Evolutionary conservation across 2,329 filamentous ascomycete species (phyloP).

Genomic region (Talaromyces islandicus): DNA sequence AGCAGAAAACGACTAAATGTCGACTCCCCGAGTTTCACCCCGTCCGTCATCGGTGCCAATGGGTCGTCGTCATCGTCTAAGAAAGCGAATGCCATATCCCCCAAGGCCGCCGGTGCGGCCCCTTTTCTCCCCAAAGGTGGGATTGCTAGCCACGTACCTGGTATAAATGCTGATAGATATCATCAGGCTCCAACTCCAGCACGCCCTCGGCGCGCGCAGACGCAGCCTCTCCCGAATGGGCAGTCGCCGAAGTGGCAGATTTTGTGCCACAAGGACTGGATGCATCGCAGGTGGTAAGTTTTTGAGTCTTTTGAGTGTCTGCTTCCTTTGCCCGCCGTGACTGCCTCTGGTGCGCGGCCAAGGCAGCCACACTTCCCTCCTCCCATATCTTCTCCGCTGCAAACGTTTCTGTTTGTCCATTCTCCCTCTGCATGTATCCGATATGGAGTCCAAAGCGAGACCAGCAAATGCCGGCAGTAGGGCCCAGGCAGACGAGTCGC

Average conservation of each 20-base stretch:
- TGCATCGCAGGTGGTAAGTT: slow-evolving; percentile 42
- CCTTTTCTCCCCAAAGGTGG: slow-evolving; percentile 44
- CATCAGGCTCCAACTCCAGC: slow-evolving; percentile 33
- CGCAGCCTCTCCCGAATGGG: slow-evolving; percentile 37
- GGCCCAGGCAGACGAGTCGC: slow-evolving; percentile 1
- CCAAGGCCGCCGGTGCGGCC: slow-evolving; percentile 82
- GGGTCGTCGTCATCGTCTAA: slow-evolving; percentile 45
- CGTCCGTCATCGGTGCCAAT: slow-evolving; percentile 43
- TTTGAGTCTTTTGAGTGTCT: background rate
- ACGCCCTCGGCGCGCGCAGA: slow-evolving; percentile 37
- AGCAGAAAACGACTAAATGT: slow-evolving; percentile 77
- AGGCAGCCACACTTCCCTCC: background rate
- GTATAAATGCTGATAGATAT: background rate
- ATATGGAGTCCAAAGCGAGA: background rate
- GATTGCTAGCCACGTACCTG: slow-evolving; percentile 1
- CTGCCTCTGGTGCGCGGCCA: background rate
- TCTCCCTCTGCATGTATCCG: background rate
- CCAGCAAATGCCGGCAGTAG: background rate
- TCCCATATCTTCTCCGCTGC: background rate
- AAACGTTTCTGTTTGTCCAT: background rate
- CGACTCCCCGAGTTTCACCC: slow-evolving; percentile 93
- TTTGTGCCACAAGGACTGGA: slow-evolving; percentile 53
- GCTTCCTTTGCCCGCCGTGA: background rate
- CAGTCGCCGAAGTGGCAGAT: slow-evolving; percentile 40
- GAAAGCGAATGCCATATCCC: slow-evolving; percentile 69